Evolutionary conservation across 192 early-diverging fungal genomes (phyloP), one percentile per base, ranked within the genome.

Genomic region (Coemansia sp.): DNA sequence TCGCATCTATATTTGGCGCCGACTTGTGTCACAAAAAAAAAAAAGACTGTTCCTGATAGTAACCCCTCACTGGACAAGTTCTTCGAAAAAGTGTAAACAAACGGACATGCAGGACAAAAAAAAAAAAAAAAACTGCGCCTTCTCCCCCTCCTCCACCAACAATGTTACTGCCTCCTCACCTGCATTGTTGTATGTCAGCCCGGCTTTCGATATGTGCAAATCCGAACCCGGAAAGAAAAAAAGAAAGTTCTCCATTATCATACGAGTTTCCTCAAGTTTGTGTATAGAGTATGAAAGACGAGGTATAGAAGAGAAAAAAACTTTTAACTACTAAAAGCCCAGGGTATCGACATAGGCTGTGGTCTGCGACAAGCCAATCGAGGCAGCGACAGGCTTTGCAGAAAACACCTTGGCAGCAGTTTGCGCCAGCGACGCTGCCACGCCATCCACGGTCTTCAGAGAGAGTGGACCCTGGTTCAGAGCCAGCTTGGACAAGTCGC

Each of bases 341-440:
- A 84, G 78, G 19, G 82, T 84, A 41, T 84, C 82, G 63, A 79
- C 77, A 64, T 84, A 84, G 27, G 82, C 56, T 1, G 78, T 79
- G 27, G 69, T 41, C 67, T 80, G 78, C n/a, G 77, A 67, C 40
- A 78, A 57, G 17, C 78, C 78, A 35, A 84, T 54, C 0, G 81
- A 71, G 1, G 68, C 73, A 24, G 74, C 82, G 17, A 73, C 74
- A 1, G 82, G 82, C 74, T 80, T 79, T 7, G 68, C 59, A 59
- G 50, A 44, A 42, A 82, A 82, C 19, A 70, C 72, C 9, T 42
- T 45, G 10, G 67, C 31, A 10, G 79, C 79, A 21, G 65, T 54
- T 6, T 37, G 13, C 4, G 72, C 21, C 64, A 77, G 57, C 51
- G 64, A 48, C 21, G 51, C 39, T 9, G 66, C 76, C 13, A 73